phyloP scores from a whole-genome alignment of 1,284 basidiomycete genomes.

The Prillingera fragicola region DNA sequence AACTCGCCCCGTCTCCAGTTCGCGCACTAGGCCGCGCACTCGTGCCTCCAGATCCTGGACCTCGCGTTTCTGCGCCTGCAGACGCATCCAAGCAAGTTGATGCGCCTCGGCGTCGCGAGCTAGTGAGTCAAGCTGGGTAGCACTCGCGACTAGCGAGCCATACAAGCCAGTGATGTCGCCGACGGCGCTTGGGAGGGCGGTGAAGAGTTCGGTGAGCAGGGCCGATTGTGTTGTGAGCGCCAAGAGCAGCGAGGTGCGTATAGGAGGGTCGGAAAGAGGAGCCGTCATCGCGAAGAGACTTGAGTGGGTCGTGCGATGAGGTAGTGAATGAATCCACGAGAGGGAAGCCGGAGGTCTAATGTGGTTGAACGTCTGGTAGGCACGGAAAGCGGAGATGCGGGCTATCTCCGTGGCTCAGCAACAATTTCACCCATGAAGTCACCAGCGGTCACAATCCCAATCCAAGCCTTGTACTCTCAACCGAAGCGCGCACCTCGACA shows the following conservation, averaged over 20 bases:
- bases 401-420: no score
- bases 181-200: conserved; percentile 11
- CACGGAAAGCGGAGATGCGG: no score
- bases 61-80: conserved; percentile 24
- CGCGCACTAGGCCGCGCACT: conserved; percentile 20
- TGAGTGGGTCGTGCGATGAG: no score
- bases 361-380: no score
- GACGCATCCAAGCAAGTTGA: conserved; percentile 25
- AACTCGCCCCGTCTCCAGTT: conserved; percentile 25
- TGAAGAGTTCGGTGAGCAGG: conserved; percentile 35
- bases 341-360: no score
- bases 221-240: conserved; percentile 36
- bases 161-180: conserved; percentile 16
- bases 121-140: conserved; percentile 22
- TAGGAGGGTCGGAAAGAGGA: conserved; percentile 15
- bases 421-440: no score
- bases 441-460: no score
- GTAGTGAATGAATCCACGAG: no score
- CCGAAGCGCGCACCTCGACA: no score
- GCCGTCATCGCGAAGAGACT: no score
- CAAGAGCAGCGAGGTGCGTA: conserved; percentile 29
- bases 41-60: conserved; percentile 27
- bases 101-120: conserved; percentile 26
- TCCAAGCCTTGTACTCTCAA: no score
- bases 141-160: conserved; percentile 17